A percentile compares a stretch with the other conserved stretches of the same genome.
These are phyloP conservation scores for Perilla frutescens DNA, from an alignment of 257 asterid species.

Conservation along the genomic window DNA sequence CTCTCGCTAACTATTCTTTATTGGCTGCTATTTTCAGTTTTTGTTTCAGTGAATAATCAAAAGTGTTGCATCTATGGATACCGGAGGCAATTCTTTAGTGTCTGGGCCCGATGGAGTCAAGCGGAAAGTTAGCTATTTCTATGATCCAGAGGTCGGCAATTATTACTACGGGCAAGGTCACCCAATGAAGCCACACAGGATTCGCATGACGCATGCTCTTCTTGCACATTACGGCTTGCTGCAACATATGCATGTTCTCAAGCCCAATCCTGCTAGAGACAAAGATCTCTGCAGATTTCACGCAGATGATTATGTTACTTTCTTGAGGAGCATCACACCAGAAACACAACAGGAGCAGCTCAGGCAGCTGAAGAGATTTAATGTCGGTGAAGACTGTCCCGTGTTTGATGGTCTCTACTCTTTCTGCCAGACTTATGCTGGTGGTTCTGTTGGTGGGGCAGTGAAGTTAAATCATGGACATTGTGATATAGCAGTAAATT, in stretches of 20 bases:
- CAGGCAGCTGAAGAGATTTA: slow-evolving; percentile 65
- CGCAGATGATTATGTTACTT: slow-evolving; percentile 62
- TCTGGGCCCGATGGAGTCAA: slow-evolving; percentile 69
- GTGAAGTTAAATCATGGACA: slow-evolving; percentile 66
- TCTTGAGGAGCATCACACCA: slow-evolving; percentile 63
- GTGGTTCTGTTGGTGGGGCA: slow-evolving; percentile 71
- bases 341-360: slow-evolving; percentile 71
- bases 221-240: slow-evolving; percentile 66
- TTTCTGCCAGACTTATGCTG: slow-evolving; percentile 67
- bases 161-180: slow-evolving; percentile 72
- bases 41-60: neutral
- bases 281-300: slow-evolving; percentile 67
- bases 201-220: slow-evolving; percentile 70
- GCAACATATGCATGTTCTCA: slow-evolving; percentile 67
- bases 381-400: slow-evolving; percentile 70
- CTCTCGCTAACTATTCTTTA: slow-evolving; percentile 1
- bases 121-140: slow-evolving; percentile 66
- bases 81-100: slow-evolving; percentile 59
- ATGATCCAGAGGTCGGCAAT: slow-evolving; percentile 68
- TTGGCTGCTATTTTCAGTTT: slow-evolving; percentile 27
- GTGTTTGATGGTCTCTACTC: slow-evolving; percentile 68
- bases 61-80: slow-evolving; percentile 41
- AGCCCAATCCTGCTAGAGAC: slow-evolving; percentile 71
- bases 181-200: slow-evolving; percentile 73
- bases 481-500: slow-evolving; percentile 66